Evolutionary conservation across 495 filamentous ascomycete species (phyloP), one percentile per base, ranked within the genome.

Genomic region (Neurospora africana): DNA sequence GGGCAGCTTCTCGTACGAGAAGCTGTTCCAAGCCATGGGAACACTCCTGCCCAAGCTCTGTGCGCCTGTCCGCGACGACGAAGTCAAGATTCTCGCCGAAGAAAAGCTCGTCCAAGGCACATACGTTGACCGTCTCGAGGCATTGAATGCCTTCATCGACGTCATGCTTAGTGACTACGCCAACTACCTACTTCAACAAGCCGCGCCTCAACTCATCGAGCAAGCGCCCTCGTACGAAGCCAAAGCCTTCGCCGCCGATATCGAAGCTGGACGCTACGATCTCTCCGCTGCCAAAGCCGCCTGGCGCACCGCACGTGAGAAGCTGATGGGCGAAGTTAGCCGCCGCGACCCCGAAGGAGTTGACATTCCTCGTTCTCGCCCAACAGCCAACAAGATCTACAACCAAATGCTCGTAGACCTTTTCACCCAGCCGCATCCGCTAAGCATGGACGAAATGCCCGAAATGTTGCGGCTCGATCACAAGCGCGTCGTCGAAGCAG

Each of bases 161-260:
- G 86, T 94, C 69, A 89, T 99, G 75, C 91, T 93, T n/a, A 87
- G 98, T 70, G 95, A 99, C 78, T 94, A 98, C 76, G 92, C 94
- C 9, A 99, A 99, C 79, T 98, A 95, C 76, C 88, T 97, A 81
- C 86, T 99, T 13, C 91, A 91, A 76, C 83, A 92, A 39, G 89
- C 91, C 0, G 93, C 93, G 0, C 93, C 93, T 2, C 87, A 88
- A 40, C 89, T 99, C 36, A 90, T 97, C 67, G 87, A 92, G 72
- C 90, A 97, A 73, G 92, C 92, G 4, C 83, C 89, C 0, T 87
- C 88, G 0, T 98, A 98, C 79, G 95, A 99, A 79, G 85, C 90
- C 37, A 87, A 90, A 70, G 85, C 85, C 17, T 98, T 99, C 73
- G 86, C 89, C 4, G 85, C 90, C 35, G 89, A 90, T 23, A 73